Evolutionary conservation across 2,329 filamentous ascomycete genomes (phyloP).

Genomic region (Sarocladium brachiariae): DNA sequence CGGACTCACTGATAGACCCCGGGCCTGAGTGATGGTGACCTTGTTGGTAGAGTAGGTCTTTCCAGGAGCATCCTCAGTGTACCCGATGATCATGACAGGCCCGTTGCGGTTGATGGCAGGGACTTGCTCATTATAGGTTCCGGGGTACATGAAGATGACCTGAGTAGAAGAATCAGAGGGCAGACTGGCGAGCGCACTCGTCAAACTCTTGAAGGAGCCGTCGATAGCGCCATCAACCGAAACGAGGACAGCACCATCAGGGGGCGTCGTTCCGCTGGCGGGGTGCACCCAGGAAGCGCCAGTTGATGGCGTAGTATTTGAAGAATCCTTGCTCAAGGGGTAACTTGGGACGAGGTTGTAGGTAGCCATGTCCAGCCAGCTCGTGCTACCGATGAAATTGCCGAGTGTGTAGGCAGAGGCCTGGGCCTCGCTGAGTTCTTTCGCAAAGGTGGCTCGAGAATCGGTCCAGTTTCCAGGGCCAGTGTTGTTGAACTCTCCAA

Average conservation of each 20-base stretch:
- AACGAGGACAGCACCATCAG: slow-evolving; percentile 34
- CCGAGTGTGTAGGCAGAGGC: background rate
- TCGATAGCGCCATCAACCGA: slow-evolving; percentile 21
- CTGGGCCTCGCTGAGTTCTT: background rate
- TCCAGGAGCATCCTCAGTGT: slow-evolving; percentile 40
- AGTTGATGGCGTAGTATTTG: too few species aligned
- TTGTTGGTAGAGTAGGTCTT: slow-evolving; percentile 46
- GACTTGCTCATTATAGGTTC: slow-evolving; percentile 55
- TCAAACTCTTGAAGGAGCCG: slow-evolving; percentile 23
- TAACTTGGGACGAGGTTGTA: slow-evolving; percentile 21
- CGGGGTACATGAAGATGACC: slow-evolving; percentile 60
- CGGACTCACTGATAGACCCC: background rate
- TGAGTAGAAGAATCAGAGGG: slow-evolving; percentile 30
- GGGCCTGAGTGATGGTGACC: slow-evolving; percentile 40
- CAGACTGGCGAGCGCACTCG: slow-evolving; percentile 21
- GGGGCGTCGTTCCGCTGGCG: slow-evolving; percentile 32
- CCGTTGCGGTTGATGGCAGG: slow-evolving; percentile 37
- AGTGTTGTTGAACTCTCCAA: slow-evolving; percentile 52
- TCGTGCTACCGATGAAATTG: slow-evolving; percentile 1
- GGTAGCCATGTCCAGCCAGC: slow-evolving; percentile 13
- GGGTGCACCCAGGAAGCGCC: slow-evolving; percentile 21
- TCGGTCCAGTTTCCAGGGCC: slow-evolving; percentile 25
- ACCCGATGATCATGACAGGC: slow-evolving; percentile 51
- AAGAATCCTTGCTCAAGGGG: slow-evolving; percentile 12
- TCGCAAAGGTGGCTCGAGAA: slow-evolving; percentile 1